These are phyloP conservation scores for Ormosia semicastrata DNA, from an alignment of 306 rosid species.

Conservation along the genomic window DNA sequence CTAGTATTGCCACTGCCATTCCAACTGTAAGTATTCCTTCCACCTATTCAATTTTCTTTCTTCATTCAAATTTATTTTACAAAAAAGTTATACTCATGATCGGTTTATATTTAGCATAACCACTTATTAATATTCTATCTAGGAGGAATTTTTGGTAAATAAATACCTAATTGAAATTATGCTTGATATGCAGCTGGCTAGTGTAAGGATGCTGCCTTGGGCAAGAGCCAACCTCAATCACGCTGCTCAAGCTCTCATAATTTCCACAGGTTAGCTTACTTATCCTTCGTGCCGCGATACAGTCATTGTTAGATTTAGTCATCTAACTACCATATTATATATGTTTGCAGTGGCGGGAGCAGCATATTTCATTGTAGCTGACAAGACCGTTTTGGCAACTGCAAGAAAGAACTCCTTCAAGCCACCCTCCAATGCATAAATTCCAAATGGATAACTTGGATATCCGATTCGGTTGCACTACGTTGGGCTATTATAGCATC, in stretches of 20 bases:
- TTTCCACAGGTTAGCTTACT: conserved; percentile 69
- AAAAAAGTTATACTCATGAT: not conserved
- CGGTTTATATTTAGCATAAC: not conserved
- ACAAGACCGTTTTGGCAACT: conserved; percentile 90
- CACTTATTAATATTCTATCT: not conserved
- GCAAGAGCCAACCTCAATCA: conserved; percentile 89
- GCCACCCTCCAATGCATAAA: conserved; percentile 41
- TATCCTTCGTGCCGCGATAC: not conserved
- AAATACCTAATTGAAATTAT: not conserved
- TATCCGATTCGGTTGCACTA: not conserved
- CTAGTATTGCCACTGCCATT: conserved; percentile 87
- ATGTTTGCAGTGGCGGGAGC: conserved; percentile 89
- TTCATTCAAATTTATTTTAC: not conserved
- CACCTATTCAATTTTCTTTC: not conserved
- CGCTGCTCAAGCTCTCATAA: conserved; percentile 97
- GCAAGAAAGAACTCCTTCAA: conserved; percentile 93
- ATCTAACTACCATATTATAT: not conserved
- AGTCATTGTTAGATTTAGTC: conserved; percentile 1
- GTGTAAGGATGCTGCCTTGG: conserved; percentile 97
- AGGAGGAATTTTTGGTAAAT: not conserved
- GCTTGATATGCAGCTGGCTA: conserved; percentile 65
- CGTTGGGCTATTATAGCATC: not conserved
- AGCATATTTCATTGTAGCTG: conserved; percentile 97
- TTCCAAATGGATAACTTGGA: not conserved
- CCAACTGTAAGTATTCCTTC: conserved; percentile 63